A percentile compares a stretch with the other conserved stretches of the same genome.
phyloP scores from a whole-genome alignment of 2,329 filamentous ascomycete genomes.

The Helotiales sp. region DNA sequence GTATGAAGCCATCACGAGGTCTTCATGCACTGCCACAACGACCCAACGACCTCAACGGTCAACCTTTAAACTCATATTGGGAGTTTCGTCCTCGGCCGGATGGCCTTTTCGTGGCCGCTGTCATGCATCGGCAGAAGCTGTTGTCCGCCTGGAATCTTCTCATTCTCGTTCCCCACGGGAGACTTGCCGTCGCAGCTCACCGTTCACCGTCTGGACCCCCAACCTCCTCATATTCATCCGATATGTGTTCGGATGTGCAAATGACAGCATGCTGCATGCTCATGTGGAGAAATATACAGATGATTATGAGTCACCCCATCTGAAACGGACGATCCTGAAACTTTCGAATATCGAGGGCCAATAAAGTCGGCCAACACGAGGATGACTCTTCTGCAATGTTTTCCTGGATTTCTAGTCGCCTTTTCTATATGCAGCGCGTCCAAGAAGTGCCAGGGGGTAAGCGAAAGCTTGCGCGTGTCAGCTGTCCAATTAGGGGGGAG shows the following conservation, averaged over 20 bases:
- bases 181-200: neutral
- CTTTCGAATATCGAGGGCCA: conserved; percentile 18
- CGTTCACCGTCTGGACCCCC: neutral
- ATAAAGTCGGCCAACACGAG: conserved; percentile 21
- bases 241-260: conserved; percentile 7
- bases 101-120: neutral
- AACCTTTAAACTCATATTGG: neutral
- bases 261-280: conserved; percentile 24
- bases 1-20: neutral
- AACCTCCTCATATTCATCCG: conserved; percentile 13
- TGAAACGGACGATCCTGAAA: conserved; percentile 34
- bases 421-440: conserved; percentile 30
- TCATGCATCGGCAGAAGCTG: neutral
- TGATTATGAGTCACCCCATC: conserved; percentile 29
- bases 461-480: conserved; percentile 25
- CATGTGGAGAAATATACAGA: conserved; percentile 24
- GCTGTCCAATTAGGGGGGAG: conserved; percentile 21
- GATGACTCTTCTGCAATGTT: conserved; percentile 19
- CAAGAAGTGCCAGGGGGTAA: conserved; percentile 11
- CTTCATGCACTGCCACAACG: neutral
- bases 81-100: neutral
- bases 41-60: neutral
- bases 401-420: conserved; percentile 15
- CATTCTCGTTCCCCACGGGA: neutral
- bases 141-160: neutral